Percentiles rank a stretch among this genome's conserved stretches.
Evolutionary conservation across 164 flowering plant species (phyloP).

Genomic region (Chimonanthus salicifolius): DNA sequence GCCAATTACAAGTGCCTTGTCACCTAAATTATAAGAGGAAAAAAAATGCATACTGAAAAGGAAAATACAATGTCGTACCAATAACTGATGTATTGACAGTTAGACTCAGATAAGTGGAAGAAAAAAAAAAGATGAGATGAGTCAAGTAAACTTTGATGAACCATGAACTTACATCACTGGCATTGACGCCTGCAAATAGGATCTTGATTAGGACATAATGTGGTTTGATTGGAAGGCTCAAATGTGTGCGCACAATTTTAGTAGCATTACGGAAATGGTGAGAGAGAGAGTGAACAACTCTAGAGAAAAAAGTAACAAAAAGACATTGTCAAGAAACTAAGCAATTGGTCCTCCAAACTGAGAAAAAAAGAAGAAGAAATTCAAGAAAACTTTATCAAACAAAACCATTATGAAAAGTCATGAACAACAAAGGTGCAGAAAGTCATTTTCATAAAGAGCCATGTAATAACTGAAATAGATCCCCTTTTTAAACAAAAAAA

Average conservation of each 20-base stretch:
- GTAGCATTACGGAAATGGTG: constrained; percentile 88
- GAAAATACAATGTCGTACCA: background rate
- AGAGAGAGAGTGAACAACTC: constrained; percentile 76
- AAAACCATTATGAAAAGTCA: background rate
- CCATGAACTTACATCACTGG: constrained; percentile 85
- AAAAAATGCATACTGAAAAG: background rate
- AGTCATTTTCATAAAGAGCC: background rate
- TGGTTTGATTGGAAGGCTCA: constrained; percentile 59
- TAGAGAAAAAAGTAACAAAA: constrained; percentile 26
- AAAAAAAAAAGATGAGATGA: background rate
- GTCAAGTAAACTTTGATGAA: constrained; percentile 1
- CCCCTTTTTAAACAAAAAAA: background rate
- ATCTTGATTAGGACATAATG: constrained; percentile 73
- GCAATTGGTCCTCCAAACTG: constrained; percentile 2
- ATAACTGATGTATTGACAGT: background rate
- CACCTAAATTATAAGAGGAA: background rate
- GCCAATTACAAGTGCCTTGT: constrained; percentile 6
- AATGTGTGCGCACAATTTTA: constrained; percentile 42
- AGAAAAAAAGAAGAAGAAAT: background rate
- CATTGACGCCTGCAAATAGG: constrained; percentile 94
- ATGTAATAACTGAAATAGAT: too few relatives aligned
- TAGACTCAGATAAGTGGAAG: background rate
- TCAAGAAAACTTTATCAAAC: background rate
- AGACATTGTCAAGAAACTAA: background rate
- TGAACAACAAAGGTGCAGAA: background rate